phyloP scores from a whole-genome alignment of 139 green algal genomes.

The Deuterostichococcus epilithicus region DNA sequence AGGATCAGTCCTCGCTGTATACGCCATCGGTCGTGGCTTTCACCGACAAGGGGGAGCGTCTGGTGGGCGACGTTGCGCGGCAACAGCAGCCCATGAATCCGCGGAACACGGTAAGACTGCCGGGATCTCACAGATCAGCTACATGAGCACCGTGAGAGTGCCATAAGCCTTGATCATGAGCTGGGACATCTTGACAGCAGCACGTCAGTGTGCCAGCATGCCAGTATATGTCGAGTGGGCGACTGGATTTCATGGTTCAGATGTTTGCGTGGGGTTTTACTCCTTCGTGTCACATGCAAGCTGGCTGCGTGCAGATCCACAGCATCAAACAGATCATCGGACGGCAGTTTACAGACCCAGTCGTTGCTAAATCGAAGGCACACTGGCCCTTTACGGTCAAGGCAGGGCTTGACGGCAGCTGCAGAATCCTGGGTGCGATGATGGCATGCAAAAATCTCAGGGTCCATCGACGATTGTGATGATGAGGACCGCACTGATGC shows the following conservation, averaged over 20 bases:
- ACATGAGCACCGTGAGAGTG: too few species aligned
- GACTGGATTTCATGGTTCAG: too few species aligned
- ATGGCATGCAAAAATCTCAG: too few species aligned
- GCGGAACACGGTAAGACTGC: neutral
- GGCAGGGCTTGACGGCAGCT: neutral
- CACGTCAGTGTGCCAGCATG: too few species aligned
- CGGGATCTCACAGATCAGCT: too few species aligned
- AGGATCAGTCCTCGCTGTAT: neutral
- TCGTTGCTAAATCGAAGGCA: neutral
- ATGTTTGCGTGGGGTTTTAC: too few species aligned
- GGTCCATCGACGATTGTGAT: too few species aligned
- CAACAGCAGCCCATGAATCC: neutral
- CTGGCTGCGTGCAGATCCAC: constrained; percentile 1
- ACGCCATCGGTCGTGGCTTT: constrained; percentile 98
- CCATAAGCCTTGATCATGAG: too few species aligned
- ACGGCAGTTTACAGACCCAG: neutral
- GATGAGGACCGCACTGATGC: neutral
- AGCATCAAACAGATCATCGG: constrained; percentile 8
- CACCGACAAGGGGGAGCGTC: constrained; percentile 92
- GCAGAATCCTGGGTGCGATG: neutral
- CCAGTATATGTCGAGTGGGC: too few species aligned
- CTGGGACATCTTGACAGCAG: too few species aligned
- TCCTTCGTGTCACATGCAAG: too few species aligned
- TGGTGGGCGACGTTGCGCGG: constrained; percentile 59
- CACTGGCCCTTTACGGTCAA: constrained; percentile 14